phyloP scores from a whole-genome alignment of 2,329 filamentous ascomycete genomes.

The Exutisphaerella laricina region DNA sequence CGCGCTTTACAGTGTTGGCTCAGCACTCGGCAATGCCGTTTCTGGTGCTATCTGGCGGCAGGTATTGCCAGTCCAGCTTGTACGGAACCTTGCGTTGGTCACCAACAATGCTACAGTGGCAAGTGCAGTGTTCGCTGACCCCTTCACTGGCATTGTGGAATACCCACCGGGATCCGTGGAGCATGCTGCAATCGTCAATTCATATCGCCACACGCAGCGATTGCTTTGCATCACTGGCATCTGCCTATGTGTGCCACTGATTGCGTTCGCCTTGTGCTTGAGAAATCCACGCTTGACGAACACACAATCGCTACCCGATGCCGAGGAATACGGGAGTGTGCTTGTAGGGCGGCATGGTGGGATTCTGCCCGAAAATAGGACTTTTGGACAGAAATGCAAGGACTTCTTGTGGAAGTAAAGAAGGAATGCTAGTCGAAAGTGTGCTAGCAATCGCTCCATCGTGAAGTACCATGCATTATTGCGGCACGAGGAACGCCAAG shows the following conservation, averaged over 20 bases:
- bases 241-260: constrained; percentile 43
- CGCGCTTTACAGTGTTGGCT: constrained; percentile 56
- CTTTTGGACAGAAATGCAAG: constrained; percentile 1
- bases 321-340: constrained; percentile 26
- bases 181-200: constrained; percentile 40
- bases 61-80: constrained; percentile 47
- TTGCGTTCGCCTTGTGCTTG: constrained; percentile 42
- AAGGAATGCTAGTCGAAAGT: too few species aligned
- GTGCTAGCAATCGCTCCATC: too few species aligned
- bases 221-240: constrained; percentile 49
- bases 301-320: constrained; percentile 42
- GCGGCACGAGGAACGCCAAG: too few species aligned
- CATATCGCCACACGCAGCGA: constrained; percentile 44
- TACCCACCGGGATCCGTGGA: constrained; percentile 44
- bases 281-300: constrained; percentile 44
- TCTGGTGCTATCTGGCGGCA: constrained; percentile 53
- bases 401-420: constrained; percentile 7
- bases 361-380: constrained; percentile 1
- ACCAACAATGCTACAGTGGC: constrained; percentile 38
- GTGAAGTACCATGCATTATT: too few species aligned
- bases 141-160: constrained; percentile 34
- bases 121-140: constrained; percentile 37
- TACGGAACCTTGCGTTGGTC: constrained; percentile 26
- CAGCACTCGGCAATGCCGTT: constrained; percentile 54
- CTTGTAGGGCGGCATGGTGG: constrained; percentile 1